Evolutionary conservation across 169 alveolate genomes (phyloP), one percentile per base, ranked within the genome.

Genomic region (Plasmodium gonderi): DNA sequence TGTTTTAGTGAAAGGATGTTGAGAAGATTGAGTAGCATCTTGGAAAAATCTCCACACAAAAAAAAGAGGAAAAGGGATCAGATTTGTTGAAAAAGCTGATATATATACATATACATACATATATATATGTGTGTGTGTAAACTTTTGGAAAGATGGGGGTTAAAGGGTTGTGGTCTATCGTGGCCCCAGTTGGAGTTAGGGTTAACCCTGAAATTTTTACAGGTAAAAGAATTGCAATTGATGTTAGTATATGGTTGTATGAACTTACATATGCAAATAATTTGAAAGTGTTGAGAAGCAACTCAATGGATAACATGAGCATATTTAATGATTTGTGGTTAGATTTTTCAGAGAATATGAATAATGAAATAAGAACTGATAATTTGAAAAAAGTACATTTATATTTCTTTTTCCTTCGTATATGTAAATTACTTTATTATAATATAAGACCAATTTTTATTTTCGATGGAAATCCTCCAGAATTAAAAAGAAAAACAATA

Each of bases 391-490:
- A 94, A 89, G 75, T 92, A 60, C 91, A 92, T 91, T 44, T 79
- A 14, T 96, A 51, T 96, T 90, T 97, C 51, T 98, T 98, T 77
- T 98, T 98, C 92, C 94, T 95, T 64, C 92, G 99, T 44, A 92
- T 98, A 23, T 97, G 99, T 80, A 97, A 98, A 91, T 90, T 98
- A 38, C 91, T 98, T 14, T 97, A 95, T 92, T 96, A 96, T 91
- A 98, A 98, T 9, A 97, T 98, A 29, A 95, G 94, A 44, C 99
- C 99, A 0, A 97, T 98, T 12, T 95, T 98, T 83, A 98, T 98
- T 1, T 98, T 98, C 80, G 99, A 98, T 91, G 99, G 99, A 2
- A 90, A 91, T 17, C 95, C 99, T 0, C 99, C 99, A 2, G 97
- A 92, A 23, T 94, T 97, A 38, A 98, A 98, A 92, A 95, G 94